Percentiles rank a stretch among this genome's conserved stretches.
These are phyloP conservation scores for Pontederia crassipes DNA, from an alignment of 176 grass and related monocot genomes.

Conservation along the genomic window DNA sequence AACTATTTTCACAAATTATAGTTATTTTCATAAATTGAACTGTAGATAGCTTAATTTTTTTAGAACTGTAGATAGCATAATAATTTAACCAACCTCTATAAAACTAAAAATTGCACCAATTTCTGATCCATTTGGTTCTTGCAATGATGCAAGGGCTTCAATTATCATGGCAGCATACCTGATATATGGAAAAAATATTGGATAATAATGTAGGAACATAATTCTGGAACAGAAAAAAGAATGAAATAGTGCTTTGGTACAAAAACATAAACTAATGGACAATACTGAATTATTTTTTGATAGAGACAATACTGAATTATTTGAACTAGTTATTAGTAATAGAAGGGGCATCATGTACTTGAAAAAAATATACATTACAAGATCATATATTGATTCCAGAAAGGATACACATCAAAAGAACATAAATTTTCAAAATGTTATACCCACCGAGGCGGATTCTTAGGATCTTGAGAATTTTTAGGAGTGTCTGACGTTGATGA, in stretches of 20 bases:
- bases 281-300: too few species aligned
- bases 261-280: background rate
- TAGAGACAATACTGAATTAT: too few species aligned
- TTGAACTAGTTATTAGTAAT: too few species aligned
- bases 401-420: background rate
- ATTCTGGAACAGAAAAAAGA: background rate
- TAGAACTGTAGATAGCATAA: background rate
- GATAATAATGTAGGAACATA: slow-evolving; percentile 17
- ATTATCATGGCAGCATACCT: slow-evolving; percentile 75
- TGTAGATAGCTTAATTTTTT: too few species aligned
- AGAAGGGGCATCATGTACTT: too few species aligned
- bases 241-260: background rate
- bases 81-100: slow-evolving; percentile 48
- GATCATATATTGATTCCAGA: background rate
- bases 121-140: slow-evolving; percentile 75
- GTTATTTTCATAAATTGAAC: too few species aligned
- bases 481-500: slow-evolving; percentile 21
- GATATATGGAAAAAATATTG: slow-evolving; percentile 10
- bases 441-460: slow-evolving; percentile 42
- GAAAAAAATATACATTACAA: background rate
- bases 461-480: slow-evolving; percentile 41
- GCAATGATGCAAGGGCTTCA: slow-evolving; percentile 61
- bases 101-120: slow-evolving; percentile 42
- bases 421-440: slow-evolving; percentile 16
- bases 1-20: background rate